These are phyloP conservation scores for Myochromella boudieri DNA, from an alignment of 768 basidiomycete species.

Conservation along the genomic window DNA sequence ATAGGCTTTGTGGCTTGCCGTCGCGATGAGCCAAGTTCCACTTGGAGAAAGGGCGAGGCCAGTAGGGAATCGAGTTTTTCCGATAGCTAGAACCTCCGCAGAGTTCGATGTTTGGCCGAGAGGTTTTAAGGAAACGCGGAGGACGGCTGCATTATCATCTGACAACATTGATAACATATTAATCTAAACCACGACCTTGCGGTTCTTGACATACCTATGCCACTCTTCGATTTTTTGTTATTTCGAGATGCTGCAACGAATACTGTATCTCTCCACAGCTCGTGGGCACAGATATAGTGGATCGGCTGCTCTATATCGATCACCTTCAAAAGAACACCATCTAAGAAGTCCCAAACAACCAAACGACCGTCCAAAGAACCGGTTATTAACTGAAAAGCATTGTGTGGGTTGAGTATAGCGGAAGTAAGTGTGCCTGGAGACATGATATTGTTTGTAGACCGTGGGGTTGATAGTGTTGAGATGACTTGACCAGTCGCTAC, in stretches of 20 bases:
- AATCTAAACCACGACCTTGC: background rate
- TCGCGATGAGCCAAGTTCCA: constrained; percentile 76
- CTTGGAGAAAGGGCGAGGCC: constrained; percentile 74
- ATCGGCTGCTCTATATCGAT: constrained; percentile 72
- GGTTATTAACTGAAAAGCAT: constrained; percentile 87
- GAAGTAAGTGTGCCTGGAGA: constrained; percentile 63
- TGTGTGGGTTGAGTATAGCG: constrained; percentile 77
- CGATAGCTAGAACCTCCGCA: constrained; percentile 53
- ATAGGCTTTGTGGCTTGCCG: constrained; percentile 77
- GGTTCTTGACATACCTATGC: constrained; percentile 26
- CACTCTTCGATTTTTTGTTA: constrained; percentile 40
- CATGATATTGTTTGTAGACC: constrained; percentile 30
- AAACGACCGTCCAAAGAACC: constrained; percentile 81
- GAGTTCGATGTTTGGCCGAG: constrained; percentile 43
- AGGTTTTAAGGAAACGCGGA: constrained; percentile 62
- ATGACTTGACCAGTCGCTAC: constrained; percentile 74
- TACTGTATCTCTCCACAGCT: constrained; percentile 62
- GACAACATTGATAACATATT: constrained; percentile 11
- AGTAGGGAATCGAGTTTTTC: constrained; percentile 63
- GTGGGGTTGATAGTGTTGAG: constrained; percentile 71
- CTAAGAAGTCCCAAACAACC: constrained; percentile 92
- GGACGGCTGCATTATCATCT: constrained; percentile 59
- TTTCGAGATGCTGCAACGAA: constrained; percentile 66
- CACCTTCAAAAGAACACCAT: constrained; percentile 75
- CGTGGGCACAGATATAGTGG: constrained; percentile 69